Conservation (phyloP, 2,329 filamentous ascomycete genomes). For the Alternaria viburni region DNA sequence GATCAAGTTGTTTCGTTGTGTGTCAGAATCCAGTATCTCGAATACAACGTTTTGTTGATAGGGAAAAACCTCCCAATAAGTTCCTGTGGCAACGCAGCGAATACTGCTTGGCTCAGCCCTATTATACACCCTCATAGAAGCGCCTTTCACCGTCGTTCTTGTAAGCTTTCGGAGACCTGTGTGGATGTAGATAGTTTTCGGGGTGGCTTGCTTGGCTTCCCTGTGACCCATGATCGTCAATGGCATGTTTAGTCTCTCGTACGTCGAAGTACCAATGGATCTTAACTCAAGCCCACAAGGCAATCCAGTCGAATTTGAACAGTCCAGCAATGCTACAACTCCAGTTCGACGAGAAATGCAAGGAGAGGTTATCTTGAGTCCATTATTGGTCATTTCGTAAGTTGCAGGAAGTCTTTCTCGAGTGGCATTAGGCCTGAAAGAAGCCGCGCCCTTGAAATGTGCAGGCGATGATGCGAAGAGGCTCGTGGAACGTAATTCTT, state of each 20-base stretch:
- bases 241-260: background rate
- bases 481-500: too few species aligned
- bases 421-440: background rate
- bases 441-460: background rate
- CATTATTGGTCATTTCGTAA: background rate
- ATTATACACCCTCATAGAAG: too few species aligned
- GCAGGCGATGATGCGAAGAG: background rate
- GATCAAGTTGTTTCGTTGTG: too few species aligned
- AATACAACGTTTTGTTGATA: background rate
- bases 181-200: background rate
- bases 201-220: background rate
- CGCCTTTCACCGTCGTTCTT: too few species aligned
- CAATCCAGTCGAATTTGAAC: background rate
- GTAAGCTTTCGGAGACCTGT: background rate
- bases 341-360: background rate
- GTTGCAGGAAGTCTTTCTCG: background rate
- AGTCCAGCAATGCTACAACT: background rate
- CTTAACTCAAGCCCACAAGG: background rate
- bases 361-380: background rate
- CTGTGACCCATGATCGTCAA: rapidly evolving
- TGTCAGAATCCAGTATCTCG: too few species aligned
- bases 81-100: too few species aligned
- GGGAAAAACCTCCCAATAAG: too few species aligned
- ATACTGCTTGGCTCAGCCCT: too few species aligned
- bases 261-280: background rate